A percentile compares a stretch with the other conserved stretches of the same genome.
Conservation (phyloP, 805 yeast species). For the Kuraishia ogatae region DNA sequence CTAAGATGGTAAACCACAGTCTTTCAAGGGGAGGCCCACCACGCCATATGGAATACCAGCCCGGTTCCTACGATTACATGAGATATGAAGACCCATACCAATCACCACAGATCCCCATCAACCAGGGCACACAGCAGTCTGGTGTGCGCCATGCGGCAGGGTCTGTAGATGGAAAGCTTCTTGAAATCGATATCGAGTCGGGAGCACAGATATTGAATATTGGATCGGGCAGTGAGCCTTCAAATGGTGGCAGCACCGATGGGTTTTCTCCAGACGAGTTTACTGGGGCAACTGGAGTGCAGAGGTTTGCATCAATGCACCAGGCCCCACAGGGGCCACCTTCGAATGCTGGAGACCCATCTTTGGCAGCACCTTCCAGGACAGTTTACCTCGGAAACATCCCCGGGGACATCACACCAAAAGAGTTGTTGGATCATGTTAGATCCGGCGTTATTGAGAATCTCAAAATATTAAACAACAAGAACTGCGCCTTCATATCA, state of each 20-base stretch:
- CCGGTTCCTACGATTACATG: neutral
- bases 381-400: slow-evolving; percentile 88
- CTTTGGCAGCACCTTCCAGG: slow-evolving; percentile 35
- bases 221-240: neutral
- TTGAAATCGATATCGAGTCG: neutral
- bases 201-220: neutral
- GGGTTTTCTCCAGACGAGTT: neutral
- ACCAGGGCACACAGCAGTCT: neutral
- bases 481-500: slow-evolving; percentile 84
- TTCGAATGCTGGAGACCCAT: neutral
- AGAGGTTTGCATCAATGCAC: neutral
- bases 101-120: neutral
- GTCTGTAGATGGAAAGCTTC: neutral
- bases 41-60: neutral
- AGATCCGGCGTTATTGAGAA: slow-evolving; percentile 85
- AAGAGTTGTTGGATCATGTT: slow-evolving; percentile 82
- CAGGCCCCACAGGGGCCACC: neutral
- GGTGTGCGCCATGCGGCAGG: neutral
- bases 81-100: neutral
- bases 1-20: neutral
- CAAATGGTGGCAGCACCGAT: neutral
- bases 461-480: slow-evolving; percentile 69
- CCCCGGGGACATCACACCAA: slow-evolving; percentile 71
- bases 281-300: neutral
- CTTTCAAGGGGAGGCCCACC: neutral